Percentiles rank a stretch among this genome's conserved stretches.
phyloP scores from a whole-genome alignment of 352 stramenopile species.

The Globisporangium heterothallicum region DNA sequence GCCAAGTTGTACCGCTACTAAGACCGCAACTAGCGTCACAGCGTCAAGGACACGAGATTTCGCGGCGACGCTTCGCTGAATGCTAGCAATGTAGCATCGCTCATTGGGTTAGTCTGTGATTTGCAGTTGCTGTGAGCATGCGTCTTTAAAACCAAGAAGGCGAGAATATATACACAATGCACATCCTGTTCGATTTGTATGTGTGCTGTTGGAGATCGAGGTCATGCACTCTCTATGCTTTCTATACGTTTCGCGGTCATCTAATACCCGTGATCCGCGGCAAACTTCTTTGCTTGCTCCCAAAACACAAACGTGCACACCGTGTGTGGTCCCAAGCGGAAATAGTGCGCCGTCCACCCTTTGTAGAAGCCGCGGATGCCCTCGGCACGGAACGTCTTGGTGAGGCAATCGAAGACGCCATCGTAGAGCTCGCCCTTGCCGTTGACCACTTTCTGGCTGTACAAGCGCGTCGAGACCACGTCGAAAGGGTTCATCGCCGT shows the following conservation, averaged over 20 bases:
- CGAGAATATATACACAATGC: constrained; percentile 2
- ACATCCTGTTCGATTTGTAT: not conserved
- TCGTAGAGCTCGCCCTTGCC: constrained; percentile 80
- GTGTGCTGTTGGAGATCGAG: not conserved
- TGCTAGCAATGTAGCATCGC: too few species aligned
- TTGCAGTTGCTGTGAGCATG: not conserved
- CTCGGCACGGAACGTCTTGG: constrained; percentile 75
- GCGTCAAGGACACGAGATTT: too few species aligned
- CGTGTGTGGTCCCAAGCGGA: constrained; percentile 80
- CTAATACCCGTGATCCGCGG: constrained; percentile 60
- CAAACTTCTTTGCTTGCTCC: constrained; percentile 77
- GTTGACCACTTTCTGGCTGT: constrained; percentile 85
- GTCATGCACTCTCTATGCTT: not conserved
- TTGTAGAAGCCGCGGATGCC: constrained; percentile 83
- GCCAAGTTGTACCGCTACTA: constrained; percentile 88
- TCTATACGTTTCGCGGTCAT: constrained; percentile 2
- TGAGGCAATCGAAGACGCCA: constrained; percentile 68
- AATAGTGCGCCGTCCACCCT: constrained; percentile 83
- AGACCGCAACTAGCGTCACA: too few species aligned
- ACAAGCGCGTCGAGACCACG: constrained; percentile 82
- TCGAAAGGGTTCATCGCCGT: constrained; percentile 88
- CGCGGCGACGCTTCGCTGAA: too few species aligned
- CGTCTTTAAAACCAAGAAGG: not conserved
- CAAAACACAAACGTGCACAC: constrained; percentile 86
- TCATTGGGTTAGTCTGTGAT: too few species aligned